These are phyloP conservation scores for Linum usitatissimum DNA, from an alignment of 345 rosid species.

Conservation along the genomic window DNA sequence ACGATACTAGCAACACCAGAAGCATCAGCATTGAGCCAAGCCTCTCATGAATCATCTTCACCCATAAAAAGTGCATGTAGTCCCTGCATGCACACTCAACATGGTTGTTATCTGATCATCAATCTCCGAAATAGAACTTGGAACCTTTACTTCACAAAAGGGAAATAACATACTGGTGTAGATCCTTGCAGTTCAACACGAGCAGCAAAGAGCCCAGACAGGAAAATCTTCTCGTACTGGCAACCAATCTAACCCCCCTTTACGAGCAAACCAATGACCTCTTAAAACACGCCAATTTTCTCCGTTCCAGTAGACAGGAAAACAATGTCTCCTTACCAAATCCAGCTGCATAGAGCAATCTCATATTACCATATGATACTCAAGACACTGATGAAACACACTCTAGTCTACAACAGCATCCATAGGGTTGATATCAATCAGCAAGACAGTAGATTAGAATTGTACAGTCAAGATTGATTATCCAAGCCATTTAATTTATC, in stretches of 20 bases:
- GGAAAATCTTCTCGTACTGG: conserved; percentile 88
- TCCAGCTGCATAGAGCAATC: conserved; percentile 49
- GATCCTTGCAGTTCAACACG: conserved; percentile 87
- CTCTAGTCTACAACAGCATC: not conserved
- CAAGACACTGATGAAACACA: not conserved
- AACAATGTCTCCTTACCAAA: conserved; percentile 66
- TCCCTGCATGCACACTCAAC: conserved; percentile 40
- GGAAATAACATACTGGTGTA: conserved; percentile 41
- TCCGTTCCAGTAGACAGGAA: conserved; percentile 95
- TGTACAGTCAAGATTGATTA: too few species aligned
- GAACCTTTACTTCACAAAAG: conserved; percentile 11
- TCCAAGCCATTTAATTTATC: too few species aligned
- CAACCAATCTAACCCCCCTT: conserved; percentile 91
- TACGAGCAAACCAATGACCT: conserved; percentile 96
- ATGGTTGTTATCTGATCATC: conserved; percentile 8
- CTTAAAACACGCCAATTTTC: conserved; percentile 92
- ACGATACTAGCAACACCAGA: too few species aligned
- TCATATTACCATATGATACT: not conserved
- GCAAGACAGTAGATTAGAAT: too few species aligned
- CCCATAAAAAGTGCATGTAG: too few species aligned
- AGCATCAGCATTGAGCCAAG: too few species aligned
- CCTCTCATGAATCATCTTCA: too few species aligned
- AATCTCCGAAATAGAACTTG: conserved; percentile 6
- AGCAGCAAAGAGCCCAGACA: conserved; percentile 95
- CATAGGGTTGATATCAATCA: too few species aligned